Evolutionary conservation across 192 early-diverging fungal species (phyloP), one percentile per base, ranked within the genome.

Genomic region (Funneliformis mosseae): DNA sequence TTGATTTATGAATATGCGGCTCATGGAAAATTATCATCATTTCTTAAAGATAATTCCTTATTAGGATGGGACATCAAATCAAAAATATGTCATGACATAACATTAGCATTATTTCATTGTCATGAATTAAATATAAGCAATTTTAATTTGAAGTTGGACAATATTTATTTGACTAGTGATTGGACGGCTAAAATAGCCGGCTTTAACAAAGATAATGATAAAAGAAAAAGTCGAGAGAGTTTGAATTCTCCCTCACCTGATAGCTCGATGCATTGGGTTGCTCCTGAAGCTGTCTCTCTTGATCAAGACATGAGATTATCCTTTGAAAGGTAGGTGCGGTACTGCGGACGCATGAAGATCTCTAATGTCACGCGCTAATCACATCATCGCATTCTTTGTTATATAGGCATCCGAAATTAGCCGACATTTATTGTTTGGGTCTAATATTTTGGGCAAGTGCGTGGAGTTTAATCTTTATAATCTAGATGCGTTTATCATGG

Each of bases 81-180:
- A 9, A 76, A 76, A 61, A 16, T 76, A 59, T 76, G 74, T 76
- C 74, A 76, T 38, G 74, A 76, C 23, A 76, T 76, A 25, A 48
- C 74, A n/a, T 48, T 59, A 11, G 74, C 43, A 18, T 23, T 76
- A 12, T 60, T 39, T 59, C 59, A 76, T 28, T 76, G 74, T 76
- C 74, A 76, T n/a, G 74, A 76, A 27, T 25, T 50, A 61, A 9
- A 59, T 21, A 76, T 76, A 25, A 6, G 21, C 21, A 9, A 76
- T 55, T 76, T 27, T 59, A 61, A 48, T 59, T 39, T 76, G 39
- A 76, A 61, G 48, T 28, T 48, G 8, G 74, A 76, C 16, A 27
- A 76, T 76, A 76, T 76, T 45, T 61, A 38, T 50, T 38, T 76
- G 27, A 76, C 74, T 14, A 23, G 16, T 11, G 33, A 76, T 59